Base-by-base conservation (phyloP, 2,329 filamentous ascomycete genomes). In the Alternaria novae-zelandiae region DNA sequence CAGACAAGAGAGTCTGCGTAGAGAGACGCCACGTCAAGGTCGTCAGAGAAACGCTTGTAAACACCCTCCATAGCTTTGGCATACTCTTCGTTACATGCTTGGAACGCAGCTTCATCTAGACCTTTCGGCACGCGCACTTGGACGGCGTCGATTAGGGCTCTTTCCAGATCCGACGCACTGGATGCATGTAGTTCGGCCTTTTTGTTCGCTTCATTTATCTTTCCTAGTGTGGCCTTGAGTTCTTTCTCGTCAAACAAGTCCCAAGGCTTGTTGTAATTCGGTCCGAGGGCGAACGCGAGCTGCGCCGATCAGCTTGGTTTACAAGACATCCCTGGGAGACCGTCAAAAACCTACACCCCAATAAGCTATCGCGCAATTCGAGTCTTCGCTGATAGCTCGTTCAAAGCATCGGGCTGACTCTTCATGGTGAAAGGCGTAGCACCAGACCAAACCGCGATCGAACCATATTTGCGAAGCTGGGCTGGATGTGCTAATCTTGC, bases 191-290 rank as follows among this genome's bases (percentile, higher is more conserved):
- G 68, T 44, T 79, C 79, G 1, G 87, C 88, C 59, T 83, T 72
- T 59, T 74, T 59, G 61, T 83, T 81, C 1, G 86, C 85, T 13
- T 75, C 60, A 58, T 84, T 81, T 5, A 86, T 86, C 28, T 82
- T 80, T 44, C 80, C 73, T 7, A 90, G 80, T 0, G 84, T 86
- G 0, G 72, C 77, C 11, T 82, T 77, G 5, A 90, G 81, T 67
- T 94, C 91, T 0, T 83, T 78, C 1, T 84, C 79, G 57, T 91
- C 90, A 67, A 94, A 93, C 23, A 88, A 84, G 26, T 88, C 86
- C 92, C 92, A 94, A 0, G 91, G 89, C 72, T 94, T 93, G 81
- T 94, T 92, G 78, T 91, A 90, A 73, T 95, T 94, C 4, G 92
- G 91, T 0, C 91, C 92, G 0, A 91, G 80, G 2, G 89, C 83